These are phyloP conservation scores for Lodderomyces oxycetoniae DNA, from an alignment of 1,139 yeast species.

Conservation along the genomic window DNA sequence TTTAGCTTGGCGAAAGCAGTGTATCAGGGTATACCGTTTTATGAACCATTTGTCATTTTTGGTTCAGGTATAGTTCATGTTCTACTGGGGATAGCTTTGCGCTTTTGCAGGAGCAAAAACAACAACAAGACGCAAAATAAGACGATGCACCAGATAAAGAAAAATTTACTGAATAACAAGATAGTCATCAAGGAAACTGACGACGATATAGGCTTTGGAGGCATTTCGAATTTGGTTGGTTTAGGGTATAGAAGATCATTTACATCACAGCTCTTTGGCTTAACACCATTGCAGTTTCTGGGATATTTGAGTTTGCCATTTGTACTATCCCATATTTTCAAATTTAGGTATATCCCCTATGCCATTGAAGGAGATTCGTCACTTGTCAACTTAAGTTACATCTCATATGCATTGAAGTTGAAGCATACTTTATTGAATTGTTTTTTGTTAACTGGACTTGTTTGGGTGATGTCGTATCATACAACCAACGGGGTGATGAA, in stretches of 20 bases:
- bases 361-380: conserved; percentile 62
- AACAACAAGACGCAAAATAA: conserved; percentile 11
- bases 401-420: conserved; percentile 39
- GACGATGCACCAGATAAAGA: conserved; percentile 1
- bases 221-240: conserved; percentile 50
- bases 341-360: conserved; percentile 48
- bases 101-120: conserved; percentile 28
- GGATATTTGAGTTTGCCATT: conserved; percentile 54
- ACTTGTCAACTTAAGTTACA: conserved; percentile 49
- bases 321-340: conserved; percentile 42
- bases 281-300: conserved; percentile 51
- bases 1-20: conserved; percentile 59
- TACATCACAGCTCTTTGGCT: conserved; percentile 32
- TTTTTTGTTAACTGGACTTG: conserved; percentile 18
- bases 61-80: conserved; percentile 51
- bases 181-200: conserved; percentile 15
- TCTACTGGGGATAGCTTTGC: conserved; percentile 46
- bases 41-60: conserved; percentile 47
- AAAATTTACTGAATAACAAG: conserved; percentile 4
- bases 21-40: conserved; percentile 47
- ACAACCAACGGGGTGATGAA: conserved; percentile 33
- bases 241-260: conserved; percentile 48
- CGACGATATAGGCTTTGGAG: conserved; percentile 56
- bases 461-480: conserved; percentile 32
- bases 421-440: conserved; percentile 22